Evolutionary conservation across 257 asterid genomes (phyloP).

Genomic region (Solanum infundibuliforme): DNA sequence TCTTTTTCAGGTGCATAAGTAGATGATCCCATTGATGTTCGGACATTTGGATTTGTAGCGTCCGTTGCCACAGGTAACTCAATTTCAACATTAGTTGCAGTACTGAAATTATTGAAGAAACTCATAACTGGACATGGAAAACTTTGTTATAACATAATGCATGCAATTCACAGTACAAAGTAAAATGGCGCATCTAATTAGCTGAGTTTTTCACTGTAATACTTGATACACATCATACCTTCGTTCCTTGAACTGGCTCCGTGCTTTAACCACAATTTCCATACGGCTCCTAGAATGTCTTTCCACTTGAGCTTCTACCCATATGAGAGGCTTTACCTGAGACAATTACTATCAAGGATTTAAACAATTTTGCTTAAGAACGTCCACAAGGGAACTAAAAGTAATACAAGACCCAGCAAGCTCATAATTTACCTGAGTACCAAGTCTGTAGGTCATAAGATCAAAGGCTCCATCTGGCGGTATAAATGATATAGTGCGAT

Average conservation of each 20-base stretch:
- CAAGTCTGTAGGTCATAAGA: conserved; percentile 97
- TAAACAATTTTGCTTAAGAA: background rate
- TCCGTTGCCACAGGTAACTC: conserved; percentile 97
- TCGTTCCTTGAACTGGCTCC: conserved; percentile 98
- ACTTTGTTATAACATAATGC: background rate
- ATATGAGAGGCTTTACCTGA: conserved; percentile 94
- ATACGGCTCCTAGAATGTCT: conserved; percentile 91
- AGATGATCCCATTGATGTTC: conserved; percentile 99
- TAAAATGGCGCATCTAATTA: background rate
- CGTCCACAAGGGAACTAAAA: background rate
- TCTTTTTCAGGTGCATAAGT: conserved; percentile 90
- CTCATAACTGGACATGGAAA: conserved; percentile 3
- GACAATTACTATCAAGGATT: conserved; percentile 1
- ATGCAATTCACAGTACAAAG: background rate
- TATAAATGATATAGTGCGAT: conserved; percentile 89
- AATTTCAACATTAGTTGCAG: conserved; percentile 94
- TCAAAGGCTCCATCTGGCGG: conserved; percentile 99
- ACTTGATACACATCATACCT: conserved; percentile 42
- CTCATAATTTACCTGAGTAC: conserved; percentile 71
- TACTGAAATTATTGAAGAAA: conserved; percentile 50
- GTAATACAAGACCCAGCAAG: background rate
- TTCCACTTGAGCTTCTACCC: conserved; percentile 98
- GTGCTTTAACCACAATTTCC: conserved; percentile 76
- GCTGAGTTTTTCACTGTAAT: background rate
- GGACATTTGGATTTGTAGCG: conserved; percentile 90